These are phyloP conservation scores for Condylostoma magnum DNA, from an alignment of 169 alveolate genomes.

Conservation along the genomic window DNA sequence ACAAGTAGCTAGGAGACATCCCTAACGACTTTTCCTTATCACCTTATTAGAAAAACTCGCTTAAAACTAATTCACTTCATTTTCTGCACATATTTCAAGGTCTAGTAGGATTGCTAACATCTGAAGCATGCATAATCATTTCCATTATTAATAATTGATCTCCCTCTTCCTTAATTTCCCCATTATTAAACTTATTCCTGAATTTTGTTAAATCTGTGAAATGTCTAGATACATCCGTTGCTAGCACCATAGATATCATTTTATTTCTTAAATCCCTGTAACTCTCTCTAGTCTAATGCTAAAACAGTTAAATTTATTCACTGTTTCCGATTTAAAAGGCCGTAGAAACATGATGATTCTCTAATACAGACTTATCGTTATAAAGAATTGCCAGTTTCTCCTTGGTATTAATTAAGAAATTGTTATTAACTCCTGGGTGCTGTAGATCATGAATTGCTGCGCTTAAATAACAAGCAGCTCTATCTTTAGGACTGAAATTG, in stretches of 20 bases:
- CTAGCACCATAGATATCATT: conserved; percentile 57
- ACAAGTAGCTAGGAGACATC: conserved; percentile 68
- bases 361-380: conserved; percentile 72
- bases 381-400: conserved; percentile 54
- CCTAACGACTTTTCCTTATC: conserved; percentile 77
- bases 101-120: conserved; percentile 78
- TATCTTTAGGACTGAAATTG: conserved; percentile 47
- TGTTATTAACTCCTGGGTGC: conserved; percentile 78
- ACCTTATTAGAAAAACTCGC: conserved; percentile 82
- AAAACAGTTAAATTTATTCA: conserved; percentile 44
- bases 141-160: conserved; percentile 47
- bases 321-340: conserved; percentile 37
- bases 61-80: conserved; percentile 76
- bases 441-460: conserved; percentile 79
- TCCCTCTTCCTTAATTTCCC: conserved; percentile 28
- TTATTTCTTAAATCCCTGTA: conserved; percentile 46
- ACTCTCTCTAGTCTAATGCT: conserved; percentile 42
- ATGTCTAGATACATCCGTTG: conserved; percentile 75
- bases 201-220: conserved; percentile 42
- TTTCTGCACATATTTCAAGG: conserved; percentile 66
- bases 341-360: conserved; percentile 72
- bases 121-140: conserved; percentile 80
- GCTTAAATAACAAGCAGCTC: conserved; percentile 58
- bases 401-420: conserved; percentile 52
- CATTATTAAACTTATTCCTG: conserved; percentile 27